Conservation (phyloP, 2,329 filamentous ascomycete genomes). For the Aspergillus nomiae region DNA sequence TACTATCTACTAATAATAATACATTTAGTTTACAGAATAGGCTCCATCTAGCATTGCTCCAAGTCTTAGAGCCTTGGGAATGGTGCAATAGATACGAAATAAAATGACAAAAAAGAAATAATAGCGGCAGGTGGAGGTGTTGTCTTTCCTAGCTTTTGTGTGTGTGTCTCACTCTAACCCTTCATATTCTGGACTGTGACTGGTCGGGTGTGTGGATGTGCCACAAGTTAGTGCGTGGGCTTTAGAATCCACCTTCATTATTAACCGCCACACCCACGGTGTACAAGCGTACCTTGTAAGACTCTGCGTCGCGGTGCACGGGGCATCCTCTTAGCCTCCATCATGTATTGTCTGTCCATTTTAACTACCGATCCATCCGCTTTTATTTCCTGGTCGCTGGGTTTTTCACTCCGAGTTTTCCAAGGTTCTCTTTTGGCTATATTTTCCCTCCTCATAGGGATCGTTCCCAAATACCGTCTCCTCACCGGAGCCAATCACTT, state of each 20-base stretch:
- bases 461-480: neutral
- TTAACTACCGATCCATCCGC: neutral
- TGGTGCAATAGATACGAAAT: neutral
- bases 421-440: neutral
- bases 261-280: neutral
- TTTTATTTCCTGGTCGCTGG: neutral
- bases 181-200: neutral
- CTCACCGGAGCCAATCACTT: neutral
- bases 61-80: neutral
- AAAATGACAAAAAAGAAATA: neutral
- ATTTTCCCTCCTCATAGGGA: neutral
- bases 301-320: slow-evolving; percentile 1
- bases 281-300: neutral
- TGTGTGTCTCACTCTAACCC: neutral
- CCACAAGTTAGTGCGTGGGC: neutral
- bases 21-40: neutral
- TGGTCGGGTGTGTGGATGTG: neutral
- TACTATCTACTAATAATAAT: neutral
- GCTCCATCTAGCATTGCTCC: neutral
- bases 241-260: neutral
- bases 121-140: slow-evolving; percentile 5
- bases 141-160: neutral
- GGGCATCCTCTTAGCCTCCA: neutral
- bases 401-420: neutral
- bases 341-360: neutral